These are phyloP conservation scores for Garcia nutans DNA, from an alignment of 345 rosid genomes.

Conservation along the genomic window DNA sequence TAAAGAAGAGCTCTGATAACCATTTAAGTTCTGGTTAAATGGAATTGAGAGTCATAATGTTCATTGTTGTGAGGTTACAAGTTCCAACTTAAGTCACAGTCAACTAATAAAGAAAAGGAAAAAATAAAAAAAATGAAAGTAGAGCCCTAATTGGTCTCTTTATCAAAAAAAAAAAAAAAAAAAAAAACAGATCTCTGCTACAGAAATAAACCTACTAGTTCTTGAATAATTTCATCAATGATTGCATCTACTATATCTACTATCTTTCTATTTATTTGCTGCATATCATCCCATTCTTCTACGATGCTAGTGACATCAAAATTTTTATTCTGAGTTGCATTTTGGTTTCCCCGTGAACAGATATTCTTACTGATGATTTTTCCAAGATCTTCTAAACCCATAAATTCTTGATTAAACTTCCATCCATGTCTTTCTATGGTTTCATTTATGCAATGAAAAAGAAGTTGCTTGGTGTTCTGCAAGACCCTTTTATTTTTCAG, in stretches of 20 bases:
- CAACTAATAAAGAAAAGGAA: no score
- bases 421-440: not conserved
- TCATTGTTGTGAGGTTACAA: no score
- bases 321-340: conserved; percentile 1
- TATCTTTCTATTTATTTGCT: conserved; percentile 22
- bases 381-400: conserved; percentile 20
- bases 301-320: conserved; percentile 18
- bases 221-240: conserved; percentile 24
- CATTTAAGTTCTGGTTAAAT: no score
- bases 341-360: conserved; percentile 20
- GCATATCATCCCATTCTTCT: conserved; percentile 23
- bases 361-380: conserved; percentile 19
- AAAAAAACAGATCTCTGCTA: not conserved
- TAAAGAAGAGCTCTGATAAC: not conserved
- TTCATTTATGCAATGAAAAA: conserved; percentile 6
- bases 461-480: conserved; percentile 22
- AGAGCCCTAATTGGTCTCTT: no score
- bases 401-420: conserved; percentile 12
- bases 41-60: no score
- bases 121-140: no score
- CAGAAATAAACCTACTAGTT: conserved; percentile 14
- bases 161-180: not conserved
- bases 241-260: conserved; percentile 31
- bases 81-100: no score
- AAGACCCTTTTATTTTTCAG: conserved; percentile 17